Percentiles rank a stretch among this genome's conserved stretches.
phyloP scores from a whole-genome alignment of 2,329 filamentous ascomycete genomes.

The Clarireedia sp. region DNA sequence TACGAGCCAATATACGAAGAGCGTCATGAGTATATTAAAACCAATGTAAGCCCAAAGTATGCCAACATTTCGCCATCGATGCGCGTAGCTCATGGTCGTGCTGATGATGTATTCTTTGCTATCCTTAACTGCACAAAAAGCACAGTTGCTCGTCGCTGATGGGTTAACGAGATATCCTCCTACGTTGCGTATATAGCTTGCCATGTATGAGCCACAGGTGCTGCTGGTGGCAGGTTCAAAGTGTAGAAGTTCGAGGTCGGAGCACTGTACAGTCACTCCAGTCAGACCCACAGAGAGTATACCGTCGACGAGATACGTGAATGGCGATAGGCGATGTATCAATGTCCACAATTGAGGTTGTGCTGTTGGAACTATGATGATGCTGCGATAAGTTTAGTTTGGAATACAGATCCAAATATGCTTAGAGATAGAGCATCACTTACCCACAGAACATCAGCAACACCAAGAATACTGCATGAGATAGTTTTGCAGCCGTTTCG shows the following conservation, averaged over 20 bases:
- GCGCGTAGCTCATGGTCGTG: conserved; percentile 52
- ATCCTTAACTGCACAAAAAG: conserved; percentile 50
- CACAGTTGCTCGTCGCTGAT: conserved; percentile 45
- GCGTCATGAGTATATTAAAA: conserved; percentile 46
- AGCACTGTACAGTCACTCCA: conserved; percentile 57
- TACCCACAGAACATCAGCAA: conserved; percentile 59
- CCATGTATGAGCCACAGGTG: conserved; percentile 52
- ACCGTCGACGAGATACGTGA: conserved; percentile 71
- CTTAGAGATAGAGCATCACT: background rate
- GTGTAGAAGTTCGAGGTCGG: conserved; percentile 41
- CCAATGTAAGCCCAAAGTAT: conserved; percentile 38
- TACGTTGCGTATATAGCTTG: conserved; percentile 38
- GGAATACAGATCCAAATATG: background rate
- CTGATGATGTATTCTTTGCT: conserved; percentile 53
- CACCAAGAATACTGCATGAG: conserved; percentile 66
- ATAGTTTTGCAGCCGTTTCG: conserved; percentile 68
- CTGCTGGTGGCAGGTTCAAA: conserved; percentile 37
- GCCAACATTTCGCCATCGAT: conserved; percentile 58
- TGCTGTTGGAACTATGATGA: conserved; percentile 54
- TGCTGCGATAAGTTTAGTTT: conserved; percentile 36
- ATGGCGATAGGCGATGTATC: conserved; percentile 75
- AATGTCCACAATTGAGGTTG: conserved; percentile 76
- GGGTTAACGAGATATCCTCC: conserved; percentile 47
- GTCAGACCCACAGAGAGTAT: conserved; percentile 65
- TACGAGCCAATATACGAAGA: conserved; percentile 46